These are phyloP conservation scores for Nannochloropsis granulata DNA, from an alignment of 108 stramenopile species.

Conservation along the genomic window DNA sequence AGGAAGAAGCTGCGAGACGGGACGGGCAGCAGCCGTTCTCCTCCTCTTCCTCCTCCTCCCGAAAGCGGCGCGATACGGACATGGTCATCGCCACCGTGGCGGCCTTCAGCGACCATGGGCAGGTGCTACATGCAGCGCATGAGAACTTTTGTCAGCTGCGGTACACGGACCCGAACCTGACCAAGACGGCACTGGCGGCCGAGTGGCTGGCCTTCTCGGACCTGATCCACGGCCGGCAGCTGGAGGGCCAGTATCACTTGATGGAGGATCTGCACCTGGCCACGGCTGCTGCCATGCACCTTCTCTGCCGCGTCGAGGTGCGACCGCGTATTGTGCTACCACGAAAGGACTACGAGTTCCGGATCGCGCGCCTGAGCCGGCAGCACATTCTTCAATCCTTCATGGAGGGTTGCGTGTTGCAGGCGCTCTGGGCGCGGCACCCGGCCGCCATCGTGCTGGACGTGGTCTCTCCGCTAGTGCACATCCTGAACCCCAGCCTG, in stretches of 20 bases:
- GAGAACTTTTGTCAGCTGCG: conserved; percentile 12
- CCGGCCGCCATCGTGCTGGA: conserved; percentile 3
- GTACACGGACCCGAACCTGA: conserved; percentile 24
- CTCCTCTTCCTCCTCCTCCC: no score
- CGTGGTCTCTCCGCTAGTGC: conserved; percentile 15
- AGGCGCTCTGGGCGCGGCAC: background rate
- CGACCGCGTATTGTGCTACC: conserved; percentile 2
- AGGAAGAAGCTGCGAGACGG: background rate
- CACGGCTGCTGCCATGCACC: conserved; percentile 20
- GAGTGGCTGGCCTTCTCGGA: conserved; percentile 28
- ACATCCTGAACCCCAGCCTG: conserved; percentile 3
- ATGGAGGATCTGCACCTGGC: background rate
- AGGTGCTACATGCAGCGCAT: conserved; percentile 20
- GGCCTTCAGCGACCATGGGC: conserved; percentile 14
- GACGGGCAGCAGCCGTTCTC: background rate
- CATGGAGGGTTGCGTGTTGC: conserved; percentile 11
- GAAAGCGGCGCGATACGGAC: background rate
- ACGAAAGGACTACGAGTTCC: background rate
- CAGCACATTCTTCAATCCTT: conserved; percentile 14
- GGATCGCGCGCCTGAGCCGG: conserved; percentile 5
- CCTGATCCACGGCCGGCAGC: conserved; percentile 12
- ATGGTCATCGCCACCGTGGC: conserved; percentile 4
- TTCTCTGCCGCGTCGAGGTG: conserved; percentile 8
- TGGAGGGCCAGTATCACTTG: conserved; percentile 3
- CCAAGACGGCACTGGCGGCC: conserved; percentile 2